phyloP scores from a whole-genome alignment of 2,329 filamentous ascomycete genomes.

The Orbilia quercus region DNA sequence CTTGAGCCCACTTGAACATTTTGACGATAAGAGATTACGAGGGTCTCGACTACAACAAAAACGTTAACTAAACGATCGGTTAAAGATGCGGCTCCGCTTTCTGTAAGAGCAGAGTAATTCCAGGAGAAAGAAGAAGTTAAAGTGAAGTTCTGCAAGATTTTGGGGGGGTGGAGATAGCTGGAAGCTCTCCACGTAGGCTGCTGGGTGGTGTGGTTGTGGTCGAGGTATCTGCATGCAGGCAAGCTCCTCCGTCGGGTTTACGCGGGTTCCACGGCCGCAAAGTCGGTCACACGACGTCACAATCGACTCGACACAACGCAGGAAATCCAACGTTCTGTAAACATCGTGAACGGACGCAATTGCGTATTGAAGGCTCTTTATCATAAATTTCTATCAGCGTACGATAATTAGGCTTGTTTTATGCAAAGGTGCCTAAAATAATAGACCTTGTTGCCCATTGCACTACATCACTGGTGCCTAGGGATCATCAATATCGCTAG shows the following conservation, averaged over 20 bases:
- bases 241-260: constrained; percentile 41
- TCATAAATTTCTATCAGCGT: no score
- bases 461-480: no score
- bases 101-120: neutral
- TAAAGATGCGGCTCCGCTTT: neutral
- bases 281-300: constrained; percentile 55
- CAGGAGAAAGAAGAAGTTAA: constrained; percentile 8
- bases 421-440: no score
- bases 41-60: neutral
- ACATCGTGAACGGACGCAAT: no score
- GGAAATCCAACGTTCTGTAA: constrained; percentile 39
- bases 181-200: constrained; percentile 13
- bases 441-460: no score
- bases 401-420: no score
- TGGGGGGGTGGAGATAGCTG: neutral
- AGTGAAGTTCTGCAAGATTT: neutral
- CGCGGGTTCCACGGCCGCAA: constrained; percentile 25
- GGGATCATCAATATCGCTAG: no score
- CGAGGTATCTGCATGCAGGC: constrained; percentile 21
- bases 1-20: constrained; percentile 53
- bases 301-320: constrained; percentile 33
- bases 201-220: constrained; percentile 7
- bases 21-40: constrained; percentile 20
- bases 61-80: neutral
- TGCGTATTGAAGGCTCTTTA: no score